Conservation (phyloP, 371 early-diverging fungal genomes). For the Mortierella sp. region DNA sequence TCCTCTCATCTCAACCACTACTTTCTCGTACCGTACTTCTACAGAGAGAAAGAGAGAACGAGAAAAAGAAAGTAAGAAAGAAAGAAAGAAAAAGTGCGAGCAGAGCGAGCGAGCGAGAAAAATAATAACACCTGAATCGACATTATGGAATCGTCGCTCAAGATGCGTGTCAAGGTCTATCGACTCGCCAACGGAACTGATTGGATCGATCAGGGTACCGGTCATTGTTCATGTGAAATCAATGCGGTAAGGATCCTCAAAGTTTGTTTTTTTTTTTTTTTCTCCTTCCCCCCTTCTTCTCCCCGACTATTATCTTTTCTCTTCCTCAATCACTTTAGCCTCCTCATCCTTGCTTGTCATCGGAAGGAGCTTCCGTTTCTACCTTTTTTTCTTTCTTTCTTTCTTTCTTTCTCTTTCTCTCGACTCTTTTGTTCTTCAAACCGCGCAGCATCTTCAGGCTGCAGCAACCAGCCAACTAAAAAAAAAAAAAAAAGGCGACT, state of each 20-base stretch:
- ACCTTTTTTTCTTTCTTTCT: too few relatives aligned
- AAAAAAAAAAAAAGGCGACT: too few relatives aligned
- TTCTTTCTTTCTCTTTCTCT: not conserved
- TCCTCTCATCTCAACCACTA: too few relatives aligned
- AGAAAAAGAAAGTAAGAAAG: slow-evolving; percentile 6
- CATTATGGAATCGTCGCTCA: slow-evolving; percentile 42
- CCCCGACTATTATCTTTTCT: not conserved
- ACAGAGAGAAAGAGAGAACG: not conserved
- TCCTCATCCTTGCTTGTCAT: too few relatives aligned
- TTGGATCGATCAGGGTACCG: slow-evolving; percentile 89
- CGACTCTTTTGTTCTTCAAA: not conserved
- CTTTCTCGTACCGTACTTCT: not conserved
- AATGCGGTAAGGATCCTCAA: slow-evolving; percentile 54
- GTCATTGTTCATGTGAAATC: slow-evolving; percentile 71
- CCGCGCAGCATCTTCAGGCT: too few relatives aligned
- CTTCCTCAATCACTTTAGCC: too few relatives aligned
- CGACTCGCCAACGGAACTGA: slow-evolving; percentile 69
- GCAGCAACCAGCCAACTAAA: too few relatives aligned
- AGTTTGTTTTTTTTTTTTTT: not conserved
- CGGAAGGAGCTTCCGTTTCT: too few relatives aligned
- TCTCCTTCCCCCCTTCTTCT: not conserved
- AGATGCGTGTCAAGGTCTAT: slow-evolving; percentile 84
- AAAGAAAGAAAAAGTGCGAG: slow-evolving; percentile 2
- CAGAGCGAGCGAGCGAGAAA: slow-evolving; percentile 13
- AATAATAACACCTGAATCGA: slow-evolving; percentile 8